Conservation (phyloP, 2,329 filamentous ascomycete genomes). For the Trichothecium sympodiale region DNA sequence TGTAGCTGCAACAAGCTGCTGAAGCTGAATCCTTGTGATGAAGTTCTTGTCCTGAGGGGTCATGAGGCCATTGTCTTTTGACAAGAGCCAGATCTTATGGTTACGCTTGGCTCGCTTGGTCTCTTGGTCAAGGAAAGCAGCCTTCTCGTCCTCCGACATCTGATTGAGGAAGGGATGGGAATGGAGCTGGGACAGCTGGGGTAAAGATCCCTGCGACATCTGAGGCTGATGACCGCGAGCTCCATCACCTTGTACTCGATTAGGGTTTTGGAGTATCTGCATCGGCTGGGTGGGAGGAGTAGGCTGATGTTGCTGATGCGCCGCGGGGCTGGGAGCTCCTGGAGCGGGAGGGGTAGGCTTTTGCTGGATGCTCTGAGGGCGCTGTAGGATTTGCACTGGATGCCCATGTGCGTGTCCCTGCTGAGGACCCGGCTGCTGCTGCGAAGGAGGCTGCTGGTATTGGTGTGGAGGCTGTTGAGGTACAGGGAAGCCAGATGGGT, state of each 20-base stretch:
- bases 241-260: constrained; percentile 44
- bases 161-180: constrained; percentile 43
- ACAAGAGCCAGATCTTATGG: constrained; percentile 91
- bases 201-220: constrained; percentile 40
- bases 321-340: constrained; percentile 10
- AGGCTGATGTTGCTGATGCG: constrained; percentile 21
- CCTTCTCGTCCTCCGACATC: constrained; percentile 74
- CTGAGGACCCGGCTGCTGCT: constrained; percentile 20
- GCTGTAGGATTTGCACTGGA: constrained; percentile 44
- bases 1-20: constrained; percentile 87
- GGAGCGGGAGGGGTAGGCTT: constrained; percentile 22
- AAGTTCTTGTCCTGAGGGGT: constrained; percentile 99
- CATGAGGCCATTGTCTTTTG: constrained; percentile 94
- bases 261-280: constrained; percentile 73
- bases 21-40: constrained; percentile 92
- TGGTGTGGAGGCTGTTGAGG: constrained; percentile 11
- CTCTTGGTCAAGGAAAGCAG: constrained; percentile 77
- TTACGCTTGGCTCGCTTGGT: constrained; percentile 93
- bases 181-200: constrained; percentile 19
- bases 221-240: constrained; percentile 28
- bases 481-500: constrained; percentile 10
- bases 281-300: constrained; percentile 44
- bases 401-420: constrained; percentile 29
- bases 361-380: constrained; percentile 32
- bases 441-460: constrained; percentile 10